phyloP scores from a whole-genome alignment of 2,329 filamentous ascomycete genomes.

The Ophiostoma ips region DNA sequence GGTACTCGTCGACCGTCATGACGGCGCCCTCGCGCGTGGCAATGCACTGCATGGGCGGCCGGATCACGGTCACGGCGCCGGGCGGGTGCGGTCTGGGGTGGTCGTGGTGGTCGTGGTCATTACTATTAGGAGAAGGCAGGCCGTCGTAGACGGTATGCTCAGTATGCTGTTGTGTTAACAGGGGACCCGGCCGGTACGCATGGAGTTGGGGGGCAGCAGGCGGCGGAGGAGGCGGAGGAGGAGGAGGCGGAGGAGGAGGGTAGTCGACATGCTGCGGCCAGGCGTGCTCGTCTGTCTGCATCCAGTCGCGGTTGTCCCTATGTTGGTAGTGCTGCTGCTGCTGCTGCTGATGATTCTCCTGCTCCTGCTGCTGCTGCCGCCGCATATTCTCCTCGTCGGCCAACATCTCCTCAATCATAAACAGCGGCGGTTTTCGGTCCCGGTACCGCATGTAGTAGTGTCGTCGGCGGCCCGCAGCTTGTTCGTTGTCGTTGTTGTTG shows the following conservation, averaged over 20 bases:
- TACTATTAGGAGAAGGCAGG: too few species aligned
- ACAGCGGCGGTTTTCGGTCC: background rate
- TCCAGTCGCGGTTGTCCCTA: background rate
- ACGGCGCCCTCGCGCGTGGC: background rate
- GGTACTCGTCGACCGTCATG: background rate
- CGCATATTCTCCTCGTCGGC: background rate
- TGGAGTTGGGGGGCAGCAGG: too few species aligned
- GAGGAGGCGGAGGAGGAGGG: background rate
- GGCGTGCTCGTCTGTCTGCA: background rate
- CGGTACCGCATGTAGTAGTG: background rate
- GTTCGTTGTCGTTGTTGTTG: too few species aligned
- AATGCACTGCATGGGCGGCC: background rate
- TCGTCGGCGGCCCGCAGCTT: background rate
- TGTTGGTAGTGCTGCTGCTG: background rate
- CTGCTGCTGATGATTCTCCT: too few species aligned
- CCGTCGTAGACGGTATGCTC: too few species aligned
- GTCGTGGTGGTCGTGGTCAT: too few species aligned
- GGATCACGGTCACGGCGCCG: background rate
- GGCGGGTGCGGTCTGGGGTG: background rate
- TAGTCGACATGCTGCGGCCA: background rate
- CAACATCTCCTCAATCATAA: background rate
- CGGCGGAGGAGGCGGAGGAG: too few species aligned
- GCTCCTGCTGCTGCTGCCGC: background rate
- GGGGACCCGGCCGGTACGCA: too few species aligned
- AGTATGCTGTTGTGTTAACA: too few species aligned